These are phyloP conservation scores for Volvox carteri DNA, from an alignment of 163 green algal species.

Conservation along the genomic window DNA sequence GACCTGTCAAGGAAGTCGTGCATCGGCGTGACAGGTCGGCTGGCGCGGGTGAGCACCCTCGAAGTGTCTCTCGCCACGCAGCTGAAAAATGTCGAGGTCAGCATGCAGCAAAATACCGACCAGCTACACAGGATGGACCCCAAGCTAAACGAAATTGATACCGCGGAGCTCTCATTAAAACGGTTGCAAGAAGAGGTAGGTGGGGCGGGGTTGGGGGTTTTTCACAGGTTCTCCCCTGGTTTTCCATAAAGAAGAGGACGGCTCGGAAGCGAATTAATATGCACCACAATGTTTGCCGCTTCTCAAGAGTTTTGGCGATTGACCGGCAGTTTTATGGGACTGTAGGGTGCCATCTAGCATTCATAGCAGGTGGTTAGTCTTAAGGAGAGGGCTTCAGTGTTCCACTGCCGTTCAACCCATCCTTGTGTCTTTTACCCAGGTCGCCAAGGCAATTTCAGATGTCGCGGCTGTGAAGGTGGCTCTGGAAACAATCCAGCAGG, in stretches of 20 bases:
- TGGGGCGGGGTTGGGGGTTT: background rate
- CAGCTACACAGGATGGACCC: slow-evolving; percentile 20
- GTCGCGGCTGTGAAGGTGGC: background rate
- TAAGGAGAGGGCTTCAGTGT: no score
- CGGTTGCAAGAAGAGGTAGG: slow-evolving; percentile 34
- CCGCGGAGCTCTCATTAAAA: background rate
- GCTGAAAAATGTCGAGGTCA: background rate
- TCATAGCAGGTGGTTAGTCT: no score
- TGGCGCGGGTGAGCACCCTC: background rate
- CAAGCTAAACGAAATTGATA: slow-evolving; percentile 26
- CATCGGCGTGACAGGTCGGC: slow-evolving; percentile 8
- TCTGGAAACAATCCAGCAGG: background rate
- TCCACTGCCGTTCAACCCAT: no score
- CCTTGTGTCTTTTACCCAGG: background rate
- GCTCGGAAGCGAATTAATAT: no score
- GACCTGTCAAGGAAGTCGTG: background rate
- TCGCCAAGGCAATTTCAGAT: background rate
- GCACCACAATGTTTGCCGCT: background rate
- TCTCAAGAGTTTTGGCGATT: no score
- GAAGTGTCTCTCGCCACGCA: slow-evolving; percentile 14
- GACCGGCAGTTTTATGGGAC: no score
- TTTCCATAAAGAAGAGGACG: background rate
- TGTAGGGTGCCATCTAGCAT: no score
- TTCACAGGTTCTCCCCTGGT: background rate
- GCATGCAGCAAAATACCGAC: background rate